phyloP scores from a whole-genome alignment of 2,329 filamentous ascomycete species.

The Apiospora arundinis region DNA sequence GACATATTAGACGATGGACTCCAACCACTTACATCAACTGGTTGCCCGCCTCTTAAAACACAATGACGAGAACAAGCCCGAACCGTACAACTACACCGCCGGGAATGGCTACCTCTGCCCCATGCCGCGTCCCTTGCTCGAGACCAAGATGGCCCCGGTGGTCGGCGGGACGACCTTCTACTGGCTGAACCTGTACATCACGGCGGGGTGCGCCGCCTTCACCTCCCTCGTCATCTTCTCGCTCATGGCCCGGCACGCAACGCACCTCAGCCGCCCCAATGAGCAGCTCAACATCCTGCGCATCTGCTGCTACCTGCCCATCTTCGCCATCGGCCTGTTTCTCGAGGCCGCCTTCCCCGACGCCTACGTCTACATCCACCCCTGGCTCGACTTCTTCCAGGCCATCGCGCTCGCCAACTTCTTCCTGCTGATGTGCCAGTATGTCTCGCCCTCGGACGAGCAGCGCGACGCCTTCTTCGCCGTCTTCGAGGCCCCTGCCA shows the following conservation, averaged over 20 bases:
- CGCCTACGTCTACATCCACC: slow-evolving; percentile 46
- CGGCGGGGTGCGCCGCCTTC: slow-evolving; percentile 42
- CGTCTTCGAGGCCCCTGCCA: slow-evolving; percentile 39
- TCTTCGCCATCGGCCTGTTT: slow-evolving; percentile 47
- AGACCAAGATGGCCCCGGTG: not conserved
- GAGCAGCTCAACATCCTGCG: slow-evolving; percentile 53
- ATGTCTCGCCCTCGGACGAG: slow-evolving; percentile 35
- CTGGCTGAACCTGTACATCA: slow-evolving; percentile 44
- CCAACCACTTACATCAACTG: not conserved
- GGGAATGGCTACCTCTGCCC: not conserved
- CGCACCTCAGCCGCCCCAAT: slow-evolving; percentile 47
- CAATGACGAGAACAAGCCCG: not conserved
- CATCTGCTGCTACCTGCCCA: slow-evolving; percentile 48
- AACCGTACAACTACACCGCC: slow-evolving; percentile 12
- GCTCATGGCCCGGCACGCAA: slow-evolving; percentile 44
- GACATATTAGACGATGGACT: not conserved
- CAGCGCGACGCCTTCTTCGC: slow-evolving; percentile 45
- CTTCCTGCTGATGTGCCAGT: slow-evolving; percentile 52
- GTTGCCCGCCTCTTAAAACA: not conserved
- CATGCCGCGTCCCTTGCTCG: slow-evolving; percentile 2
- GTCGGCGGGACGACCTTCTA: slow-evolving; percentile 27
- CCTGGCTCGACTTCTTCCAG: slow-evolving; percentile 47
- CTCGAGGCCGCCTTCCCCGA: slow-evolving; percentile 45
- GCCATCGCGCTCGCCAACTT: slow-evolving; percentile 49
- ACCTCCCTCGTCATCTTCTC: slow-evolving; percentile 38